Evolutionary conservation across 495 filamentous ascomycete genomes (phyloP).

Genomic region (Halenospora varia): DNA sequence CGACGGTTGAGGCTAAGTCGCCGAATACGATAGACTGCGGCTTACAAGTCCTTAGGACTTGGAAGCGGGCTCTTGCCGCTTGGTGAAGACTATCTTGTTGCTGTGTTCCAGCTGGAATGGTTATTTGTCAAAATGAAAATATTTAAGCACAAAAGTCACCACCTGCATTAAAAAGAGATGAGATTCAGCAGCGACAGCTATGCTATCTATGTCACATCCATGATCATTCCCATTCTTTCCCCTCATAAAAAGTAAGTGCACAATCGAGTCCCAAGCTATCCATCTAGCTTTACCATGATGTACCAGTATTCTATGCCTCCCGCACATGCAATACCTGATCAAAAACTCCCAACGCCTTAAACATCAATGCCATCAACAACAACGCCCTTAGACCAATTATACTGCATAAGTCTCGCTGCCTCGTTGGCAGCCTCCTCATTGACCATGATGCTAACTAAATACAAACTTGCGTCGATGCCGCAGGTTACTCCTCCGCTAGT

Average conservation of each 20-base stretch:
- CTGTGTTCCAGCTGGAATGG: too few species aligned
- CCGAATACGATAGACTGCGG: too few species aligned
- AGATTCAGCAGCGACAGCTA: conserved; percentile 1
- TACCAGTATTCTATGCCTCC: conserved; percentile 17
- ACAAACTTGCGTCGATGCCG: conserved; percentile 74
- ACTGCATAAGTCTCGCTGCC: conserved; percentile 64
- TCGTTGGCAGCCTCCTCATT: conserved; percentile 62
- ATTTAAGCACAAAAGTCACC: too few species aligned
- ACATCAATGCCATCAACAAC: conserved; percentile 72
- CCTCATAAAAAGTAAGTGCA: too few species aligned
- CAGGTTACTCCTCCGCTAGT: conserved; percentile 72
- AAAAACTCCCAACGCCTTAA: conserved; percentile 36
- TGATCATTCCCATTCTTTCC: neutral
- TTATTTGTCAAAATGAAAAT: too few species aligned
- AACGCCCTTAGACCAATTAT: conserved; percentile 66
- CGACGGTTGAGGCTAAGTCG: too few species aligned
- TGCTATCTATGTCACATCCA: neutral
- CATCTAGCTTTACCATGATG: conserved; percentile 7
- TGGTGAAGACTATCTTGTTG: too few species aligned
- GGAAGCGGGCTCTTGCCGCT: too few species aligned
- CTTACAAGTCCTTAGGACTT: too few species aligned
- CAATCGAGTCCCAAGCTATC: conserved; percentile 7
- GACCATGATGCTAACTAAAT: conserved; percentile 71
- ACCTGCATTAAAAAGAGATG: too few species aligned
- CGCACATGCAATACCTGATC: conserved; percentile 4